Evolutionary conservation across 805 yeast species (phyloP).

Genomic region (Ogataea philodendri): DNA sequence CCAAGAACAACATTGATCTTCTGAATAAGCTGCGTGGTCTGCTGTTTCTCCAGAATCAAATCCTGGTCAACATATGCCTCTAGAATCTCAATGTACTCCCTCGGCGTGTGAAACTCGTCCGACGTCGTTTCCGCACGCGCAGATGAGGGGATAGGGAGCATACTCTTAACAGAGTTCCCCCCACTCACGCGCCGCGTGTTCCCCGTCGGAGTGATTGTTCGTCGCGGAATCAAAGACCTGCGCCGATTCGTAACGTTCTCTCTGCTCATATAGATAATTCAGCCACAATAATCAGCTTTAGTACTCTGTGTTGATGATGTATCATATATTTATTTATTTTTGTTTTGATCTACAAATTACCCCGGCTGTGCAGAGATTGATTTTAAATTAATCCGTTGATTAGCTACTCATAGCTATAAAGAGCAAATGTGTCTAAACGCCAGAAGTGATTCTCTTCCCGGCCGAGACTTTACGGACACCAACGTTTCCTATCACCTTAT

Average conservation of each 20-base stretch:
- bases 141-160: slow-evolving; percentile 13
- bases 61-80: slow-evolving; percentile 27
- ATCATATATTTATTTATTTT: slow-evolving; percentile 10
- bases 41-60: slow-evolving; percentile 25
- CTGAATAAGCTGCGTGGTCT: slow-evolving; percentile 17
- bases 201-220: slow-evolving; percentile 9
- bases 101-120: slow-evolving; percentile 13
- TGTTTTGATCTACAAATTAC: slow-evolving; percentile 5
- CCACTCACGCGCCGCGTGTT: slow-evolving; percentile 4
- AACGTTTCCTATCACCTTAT: slow-evolving; percentile 34
- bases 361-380: slow-evolving; percentile 1
- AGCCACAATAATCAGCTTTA: too few species aligned
- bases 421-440: slow-evolving; percentile 4
- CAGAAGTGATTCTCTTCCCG: slow-evolving; percentile 25
- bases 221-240: slow-evolving; percentile 14
- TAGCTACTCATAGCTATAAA: slow-evolving; percentile 9
- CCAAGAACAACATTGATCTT: slow-evolving; percentile 16
- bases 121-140: not conserved
- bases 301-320: slow-evolving; percentile 2
- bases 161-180: slow-evolving; percentile 5
- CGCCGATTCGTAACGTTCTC: slow-evolving; percentile 1
- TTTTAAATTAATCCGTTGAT: slow-evolving; percentile 1
- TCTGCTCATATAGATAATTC: slow-evolving; percentile 1
- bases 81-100: slow-evolving; percentile 23
- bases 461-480: slow-evolving; percentile 38